phyloP scores from a whole-genome alignment of 2,329 filamentous ascomycete genomes.

The Thielaviopsis euricoi region DNA sequence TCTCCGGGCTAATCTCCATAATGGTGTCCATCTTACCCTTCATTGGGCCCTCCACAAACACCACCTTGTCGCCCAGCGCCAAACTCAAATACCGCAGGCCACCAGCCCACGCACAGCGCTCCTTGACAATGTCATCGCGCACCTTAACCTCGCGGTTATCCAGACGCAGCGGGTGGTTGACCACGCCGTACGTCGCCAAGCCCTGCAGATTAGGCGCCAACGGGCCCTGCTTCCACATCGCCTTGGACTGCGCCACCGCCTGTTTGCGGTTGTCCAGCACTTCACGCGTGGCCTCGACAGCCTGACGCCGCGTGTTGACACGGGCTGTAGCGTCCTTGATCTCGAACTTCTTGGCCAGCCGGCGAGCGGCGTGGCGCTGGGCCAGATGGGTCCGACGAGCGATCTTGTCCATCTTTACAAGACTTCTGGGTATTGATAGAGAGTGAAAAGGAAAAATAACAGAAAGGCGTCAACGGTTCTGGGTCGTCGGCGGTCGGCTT shows the following conservation, averaged over 20 bases:
- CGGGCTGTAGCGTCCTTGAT: constrained; percentile 19
- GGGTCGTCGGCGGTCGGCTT: too few relatives aligned
- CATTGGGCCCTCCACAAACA: constrained; percentile 60
- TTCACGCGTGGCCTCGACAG: constrained; percentile 16
- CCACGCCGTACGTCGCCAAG: constrained; percentile 42
- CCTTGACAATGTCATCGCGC: constrained; percentile 21
- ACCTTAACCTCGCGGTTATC: constrained; percentile 17
- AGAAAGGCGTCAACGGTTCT: too few relatives aligned
- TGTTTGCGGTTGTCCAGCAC: constrained; percentile 12
- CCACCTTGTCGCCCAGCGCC: constrained; percentile 59
- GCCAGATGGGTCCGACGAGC: constrained; percentile 49
- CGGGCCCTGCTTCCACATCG: constrained; percentile 66
- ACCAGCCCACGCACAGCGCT: constrained; percentile 38
- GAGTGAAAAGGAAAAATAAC: too few relatives aligned
- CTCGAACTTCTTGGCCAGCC: constrained; percentile 22
- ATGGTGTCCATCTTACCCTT: constrained; percentile 75
- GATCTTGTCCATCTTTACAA: constrained; percentile 49
- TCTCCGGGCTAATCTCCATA: constrained; percentile 32
- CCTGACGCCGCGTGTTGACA: constrained; percentile 18
- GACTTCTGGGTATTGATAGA: not conserved
- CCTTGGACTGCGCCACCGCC: constrained; percentile 24
- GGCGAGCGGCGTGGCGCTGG: constrained; percentile 43
- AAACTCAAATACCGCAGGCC: constrained; percentile 42
- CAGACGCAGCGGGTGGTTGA: constrained; percentile 9
- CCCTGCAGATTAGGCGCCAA: constrained; percentile 65